These are phyloP conservation scores for Phytophthora pinifolia DNA, from an alignment of 352 stramenopile genomes.

Conservation along the genomic window DNA sequence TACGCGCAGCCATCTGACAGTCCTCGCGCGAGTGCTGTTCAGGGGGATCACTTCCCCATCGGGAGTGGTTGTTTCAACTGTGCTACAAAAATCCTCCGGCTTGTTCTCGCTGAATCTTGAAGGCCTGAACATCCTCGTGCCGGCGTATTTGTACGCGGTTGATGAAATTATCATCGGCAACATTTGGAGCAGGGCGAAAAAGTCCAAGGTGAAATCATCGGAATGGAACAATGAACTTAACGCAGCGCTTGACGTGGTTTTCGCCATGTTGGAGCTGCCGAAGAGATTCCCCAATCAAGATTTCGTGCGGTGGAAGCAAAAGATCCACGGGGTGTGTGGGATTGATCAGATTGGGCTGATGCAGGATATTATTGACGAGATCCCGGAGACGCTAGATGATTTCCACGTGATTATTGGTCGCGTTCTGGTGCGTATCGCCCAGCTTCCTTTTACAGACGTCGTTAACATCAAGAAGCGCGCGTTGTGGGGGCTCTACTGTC, in stretches of 20 bases:
- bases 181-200: conserved; percentile 71
- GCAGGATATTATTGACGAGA: conserved; percentile 59
- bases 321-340: conserved; percentile 52
- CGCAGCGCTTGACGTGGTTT: conserved; percentile 72
- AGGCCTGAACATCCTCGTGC: conserved; percentile 77
- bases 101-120: conserved; percentile 82
- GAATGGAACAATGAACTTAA: conserved; percentile 85
- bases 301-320: conserved; percentile 81
- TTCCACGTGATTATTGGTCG: conserved; percentile 76
- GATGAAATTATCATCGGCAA: conserved; percentile 84
- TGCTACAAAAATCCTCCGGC: conserved; percentile 70
- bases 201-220: conserved; percentile 67
- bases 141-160: conserved; percentile 77
- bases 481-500: conserved; percentile 77
- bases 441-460: conserved; percentile 74
- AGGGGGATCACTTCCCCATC: conserved; percentile 75
- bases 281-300: conserved; percentile 75
- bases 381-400: conserved; percentile 65
- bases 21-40: conserved; percentile 69
- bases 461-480: conserved; percentile 80
- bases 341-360: conserved; percentile 34
- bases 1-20: conserved; percentile 62
- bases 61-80: conserved; percentile 76
- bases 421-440: conserved; percentile 73
- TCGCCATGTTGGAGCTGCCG: conserved; percentile 69